Conservation (phyloP, 345 rosid species). For the Aquilaria malaccensis region DNA sequence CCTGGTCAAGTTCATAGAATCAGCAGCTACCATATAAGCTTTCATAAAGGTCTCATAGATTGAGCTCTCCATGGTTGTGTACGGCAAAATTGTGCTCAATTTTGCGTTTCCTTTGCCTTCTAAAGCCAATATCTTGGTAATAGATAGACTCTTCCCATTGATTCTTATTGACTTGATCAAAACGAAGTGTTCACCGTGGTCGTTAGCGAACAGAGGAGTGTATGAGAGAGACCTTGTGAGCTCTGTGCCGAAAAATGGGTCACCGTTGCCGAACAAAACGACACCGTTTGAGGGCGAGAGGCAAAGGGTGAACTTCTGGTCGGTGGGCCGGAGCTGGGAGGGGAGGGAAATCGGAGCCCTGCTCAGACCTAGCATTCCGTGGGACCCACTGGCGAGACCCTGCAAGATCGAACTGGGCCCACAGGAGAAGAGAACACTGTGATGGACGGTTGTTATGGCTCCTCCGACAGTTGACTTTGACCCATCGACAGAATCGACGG, state of each 20-base stretch:
- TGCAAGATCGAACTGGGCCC: slow-evolving; percentile 27
- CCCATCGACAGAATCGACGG: slow-evolving; percentile 28
- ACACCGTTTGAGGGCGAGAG: slow-evolving; percentile 44
- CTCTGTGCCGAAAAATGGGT: slow-evolving; percentile 28
- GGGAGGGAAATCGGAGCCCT: slow-evolving; percentile 43
- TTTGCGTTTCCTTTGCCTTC: slow-evolving; percentile 19
- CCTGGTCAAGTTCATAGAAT: slow-evolving; percentile 27
- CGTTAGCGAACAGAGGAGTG: slow-evolving; percentile 38
- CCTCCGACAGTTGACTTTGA: not conserved
- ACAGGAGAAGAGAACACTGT: slow-evolving; percentile 35
- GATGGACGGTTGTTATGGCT: slow-evolving; percentile 14
- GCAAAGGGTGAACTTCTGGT: slow-evolving; percentile 42
- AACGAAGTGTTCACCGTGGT: slow-evolving; percentile 38
- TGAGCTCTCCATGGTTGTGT: slow-evolving; percentile 53
- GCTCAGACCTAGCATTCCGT: slow-evolving; percentile 62
- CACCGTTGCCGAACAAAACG: slow-evolving; percentile 26
- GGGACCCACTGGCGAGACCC: slow-evolving; percentile 45
- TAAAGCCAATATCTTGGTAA: slow-evolving; percentile 20
- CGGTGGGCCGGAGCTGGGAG: slow-evolving; percentile 49
- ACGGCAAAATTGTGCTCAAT: slow-evolving; percentile 61
- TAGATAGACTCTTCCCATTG: slow-evolving; percentile 28
- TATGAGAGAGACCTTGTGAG: slow-evolving; percentile 37
- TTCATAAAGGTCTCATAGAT: slow-evolving; percentile 32
- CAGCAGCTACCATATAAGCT: slow-evolving; percentile 43
- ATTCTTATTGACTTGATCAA: slow-evolving; percentile 50